phyloP scores from a whole-genome alignment of 31 red algal genomes.

The Asparagopsis taxiformis region DNA sequence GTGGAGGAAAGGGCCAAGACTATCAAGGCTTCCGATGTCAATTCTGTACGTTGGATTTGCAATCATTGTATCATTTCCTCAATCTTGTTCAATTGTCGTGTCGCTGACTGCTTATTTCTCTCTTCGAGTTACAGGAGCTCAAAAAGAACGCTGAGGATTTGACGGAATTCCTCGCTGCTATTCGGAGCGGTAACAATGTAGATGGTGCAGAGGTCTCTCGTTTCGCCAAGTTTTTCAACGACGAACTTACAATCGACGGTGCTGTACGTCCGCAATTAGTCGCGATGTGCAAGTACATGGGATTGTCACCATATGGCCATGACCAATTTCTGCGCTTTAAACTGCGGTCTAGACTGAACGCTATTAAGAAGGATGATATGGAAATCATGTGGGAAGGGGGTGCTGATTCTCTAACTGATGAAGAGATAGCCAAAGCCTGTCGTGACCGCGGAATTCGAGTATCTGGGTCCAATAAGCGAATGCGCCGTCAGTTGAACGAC shows the following conservation, averaged over 20 bases:
- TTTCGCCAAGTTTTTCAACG: conserved; percentile 92
- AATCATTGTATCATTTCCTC: conserved; percentile 3
- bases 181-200: conserved; percentile 79
- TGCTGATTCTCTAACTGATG: conserved; percentile 84
- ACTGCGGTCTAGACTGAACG: conserved; percentile 74
- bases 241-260: conserved; percentile 94
- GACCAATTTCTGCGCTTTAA: conserved; percentile 91
- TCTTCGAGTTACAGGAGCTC: conserved; percentile 80
- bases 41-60: conserved; percentile 81
- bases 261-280: conserved; percentile 87
- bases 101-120: neutral
- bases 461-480: conserved; percentile 25
- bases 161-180: conserved; percentile 73
- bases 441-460: conserved; percentile 96
- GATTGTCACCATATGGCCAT: conserved; percentile 84
- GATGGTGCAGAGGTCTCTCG: conserved; percentile 69
- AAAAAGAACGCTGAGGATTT: conserved; percentile 81
- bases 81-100: neutral
- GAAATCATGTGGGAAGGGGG: conserved; percentile 99
- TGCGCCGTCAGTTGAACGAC: conserved; percentile 63
- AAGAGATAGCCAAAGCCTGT: conserved; percentile 95
- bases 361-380: conserved; percentile 97
- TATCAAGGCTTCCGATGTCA: conserved; percentile 60
- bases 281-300: conserved; percentile 99
- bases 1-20: conserved; percentile 89